Evolutionary conservation across 768 basidiomycete genomes (phyloP).

Genomic region (Strobilomyces dryophilus): DNA sequence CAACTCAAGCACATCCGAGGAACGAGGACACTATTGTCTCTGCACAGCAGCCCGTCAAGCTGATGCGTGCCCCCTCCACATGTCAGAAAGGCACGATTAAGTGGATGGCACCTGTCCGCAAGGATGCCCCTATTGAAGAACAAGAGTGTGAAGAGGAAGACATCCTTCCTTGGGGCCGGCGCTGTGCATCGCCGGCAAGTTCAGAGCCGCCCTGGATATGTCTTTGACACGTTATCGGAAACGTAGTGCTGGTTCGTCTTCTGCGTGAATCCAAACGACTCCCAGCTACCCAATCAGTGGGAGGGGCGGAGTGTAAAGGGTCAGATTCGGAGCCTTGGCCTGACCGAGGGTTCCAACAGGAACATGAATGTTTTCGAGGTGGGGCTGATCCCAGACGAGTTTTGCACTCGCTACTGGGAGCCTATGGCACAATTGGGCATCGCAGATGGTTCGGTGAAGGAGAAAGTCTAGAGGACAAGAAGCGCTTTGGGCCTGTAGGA

Average conservation of each 20-base stretch:
- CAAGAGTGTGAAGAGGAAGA: constrained; percentile 51
- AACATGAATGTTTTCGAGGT: constrained; percentile 72
- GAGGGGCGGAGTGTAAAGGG: constrained; percentile 91
- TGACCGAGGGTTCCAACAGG: constrained; percentile 73
- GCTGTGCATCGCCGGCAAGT: constrained; percentile 83
- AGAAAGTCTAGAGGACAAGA: constrained; percentile 57
- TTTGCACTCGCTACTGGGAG: constrained; percentile 77
- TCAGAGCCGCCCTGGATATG: constrained; percentile 76
- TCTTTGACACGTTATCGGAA: constrained; percentile 86
- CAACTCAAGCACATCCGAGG: constrained; percentile 86
- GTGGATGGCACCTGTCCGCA: constrained; percentile 40
- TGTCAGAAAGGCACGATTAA: constrained; percentile 73
- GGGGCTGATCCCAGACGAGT: constrained; percentile 82
- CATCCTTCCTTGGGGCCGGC: constrained; percentile 29
- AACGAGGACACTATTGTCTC: constrained; percentile 96
- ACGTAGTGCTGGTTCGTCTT: constrained; percentile 90
- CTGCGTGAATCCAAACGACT: constrained; percentile 93
- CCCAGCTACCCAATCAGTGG: constrained; percentile 89
- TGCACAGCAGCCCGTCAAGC: constrained; percentile 90
- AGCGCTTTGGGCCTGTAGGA: constrained; percentile 57
- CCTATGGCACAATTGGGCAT: constrained; percentile 56
- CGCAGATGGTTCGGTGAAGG: constrained; percentile 52
- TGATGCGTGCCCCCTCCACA: constrained; percentile 90
- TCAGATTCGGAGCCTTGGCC: constrained; percentile 78
- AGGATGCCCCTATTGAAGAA: constrained; percentile 27